These are phyloP conservation scores for Climacium dendroides DNA, from an alignment of 225 moss, liverwort and hornwort species.

Conservation along the genomic window DNA sequence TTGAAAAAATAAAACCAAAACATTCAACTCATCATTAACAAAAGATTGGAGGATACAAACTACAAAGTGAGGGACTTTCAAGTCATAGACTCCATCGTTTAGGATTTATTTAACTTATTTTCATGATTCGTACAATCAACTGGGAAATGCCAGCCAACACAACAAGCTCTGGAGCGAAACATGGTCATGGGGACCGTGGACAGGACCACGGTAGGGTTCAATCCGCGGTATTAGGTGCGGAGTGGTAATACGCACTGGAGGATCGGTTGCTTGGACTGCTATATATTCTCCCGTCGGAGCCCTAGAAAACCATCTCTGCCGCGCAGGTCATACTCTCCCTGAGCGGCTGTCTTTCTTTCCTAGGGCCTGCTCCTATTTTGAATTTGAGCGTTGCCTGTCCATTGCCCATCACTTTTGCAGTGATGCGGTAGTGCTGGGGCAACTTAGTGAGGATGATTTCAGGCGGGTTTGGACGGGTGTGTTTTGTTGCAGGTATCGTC, in stretches of 20 bases:
- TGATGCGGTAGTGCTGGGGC: neutral
- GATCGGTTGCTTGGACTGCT: neutral
- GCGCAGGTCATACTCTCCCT: no score
- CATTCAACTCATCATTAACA: rapidly evolving
- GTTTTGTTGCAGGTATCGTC: no score
- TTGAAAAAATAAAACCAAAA: neutral
- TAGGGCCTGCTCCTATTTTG: neutral
- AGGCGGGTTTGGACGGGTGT: neutral
- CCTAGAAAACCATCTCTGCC: neutral
- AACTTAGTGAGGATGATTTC: no score
- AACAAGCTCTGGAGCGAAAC: neutral
- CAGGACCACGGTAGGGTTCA: neutral
- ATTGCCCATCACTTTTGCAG: no score
- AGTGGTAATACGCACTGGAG: neutral
- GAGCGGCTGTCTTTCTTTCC: neutral
- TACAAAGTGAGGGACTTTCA: neutral
- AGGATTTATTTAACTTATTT: neutral
- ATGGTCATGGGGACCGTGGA: neutral
- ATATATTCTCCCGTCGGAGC: neutral
- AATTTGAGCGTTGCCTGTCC: no score
- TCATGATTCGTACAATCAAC: neutral
- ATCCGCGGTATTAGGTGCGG: neutral
- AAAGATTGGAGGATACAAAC: neutral
- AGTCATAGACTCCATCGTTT: neutral
- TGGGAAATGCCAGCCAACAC: neutral